Percentiles rank a stretch among this genome's conserved stretches.
Evolutionary conservation across 441 rosid genomes (phyloP).

Genomic region (Syzygium syzygioides): DNA sequence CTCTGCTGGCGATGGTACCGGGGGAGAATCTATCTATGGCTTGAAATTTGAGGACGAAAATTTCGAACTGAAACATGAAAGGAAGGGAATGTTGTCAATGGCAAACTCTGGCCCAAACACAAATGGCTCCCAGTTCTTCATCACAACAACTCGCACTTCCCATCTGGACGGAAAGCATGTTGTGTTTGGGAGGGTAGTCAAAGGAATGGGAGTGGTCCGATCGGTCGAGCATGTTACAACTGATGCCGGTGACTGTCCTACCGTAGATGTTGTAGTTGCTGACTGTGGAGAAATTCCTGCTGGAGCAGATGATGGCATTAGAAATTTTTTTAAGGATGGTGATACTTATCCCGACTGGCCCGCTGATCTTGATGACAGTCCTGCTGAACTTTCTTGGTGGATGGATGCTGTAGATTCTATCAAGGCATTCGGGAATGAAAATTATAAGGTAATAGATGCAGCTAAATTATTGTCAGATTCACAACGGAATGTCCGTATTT

Average conservation of each 20-base stretch:
- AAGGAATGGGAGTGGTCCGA: slow-evolving; percentile 95
- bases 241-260: slow-evolving; percentile 51
- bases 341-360: slow-evolving; percentile 92
- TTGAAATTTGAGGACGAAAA: slow-evolving; percentile 90
- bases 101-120: slow-evolving; percentile 86
- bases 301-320: slow-evolving; percentile 74
- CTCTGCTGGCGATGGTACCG: slow-evolving; percentile 84
- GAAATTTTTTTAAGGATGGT: slow-evolving; percentile 81
- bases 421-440: slow-evolving; percentile 72
- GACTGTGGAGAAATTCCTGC: slow-evolving; percentile 83
- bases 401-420: slow-evolving; percentile 71
- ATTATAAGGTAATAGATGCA: slow-evolving; percentile 48
- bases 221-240: slow-evolving; percentile 66
- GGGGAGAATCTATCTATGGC: slow-evolving; percentile 92
- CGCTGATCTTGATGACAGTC: slow-evolving; percentile 59
- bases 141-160: slow-evolving; percentile 77
- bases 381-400: slow-evolving; percentile 86
- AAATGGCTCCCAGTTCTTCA: slow-evolving; percentile 91
- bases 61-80: slow-evolving; percentile 85
- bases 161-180: slow-evolving; percentile 95
- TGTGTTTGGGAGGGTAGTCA: slow-evolving; percentile 79
- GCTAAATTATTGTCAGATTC: background rate
- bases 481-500: background rate
- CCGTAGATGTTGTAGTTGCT: slow-evolving; percentile 42
- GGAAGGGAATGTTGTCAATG: slow-evolving; percentile 95